Conservation (phyloP, 2,329 filamentous ascomycete genomes). For the Tolypocladium ovalisporum region DNA sequence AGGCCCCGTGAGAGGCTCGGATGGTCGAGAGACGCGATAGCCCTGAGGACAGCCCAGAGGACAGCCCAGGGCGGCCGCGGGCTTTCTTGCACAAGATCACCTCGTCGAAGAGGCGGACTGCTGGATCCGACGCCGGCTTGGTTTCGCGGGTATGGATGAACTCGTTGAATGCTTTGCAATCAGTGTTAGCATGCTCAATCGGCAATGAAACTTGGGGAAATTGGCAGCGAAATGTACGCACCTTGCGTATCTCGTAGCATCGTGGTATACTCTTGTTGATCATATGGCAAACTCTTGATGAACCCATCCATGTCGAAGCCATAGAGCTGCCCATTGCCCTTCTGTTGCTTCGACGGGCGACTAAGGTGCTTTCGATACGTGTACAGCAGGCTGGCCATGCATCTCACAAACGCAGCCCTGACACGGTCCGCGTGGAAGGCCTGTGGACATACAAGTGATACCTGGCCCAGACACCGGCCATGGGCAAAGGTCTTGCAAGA, state of each 20-base stretch:
- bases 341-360: constrained; percentile 50
- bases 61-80: constrained; percentile 53
- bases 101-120: constrained; percentile 71
- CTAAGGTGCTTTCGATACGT: constrained; percentile 54
- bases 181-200: constrained; percentile 1
- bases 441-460: constrained; percentile 51
- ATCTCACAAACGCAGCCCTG: constrained; percentile 52
- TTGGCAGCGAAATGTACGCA: too few species aligned
- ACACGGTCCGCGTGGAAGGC: constrained; percentile 53
- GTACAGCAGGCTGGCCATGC: constrained; percentile 54
- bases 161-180: constrained; percentile 51
- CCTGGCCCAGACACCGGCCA: constrained; percentile 49
- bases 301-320: constrained; percentile 57
- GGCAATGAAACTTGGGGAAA: too few species aligned
- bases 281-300: constrained; percentile 51
- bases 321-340: constrained; percentile 47
- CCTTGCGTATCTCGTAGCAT: constrained; percentile 59
- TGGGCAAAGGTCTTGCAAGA: constrained; percentile 50
- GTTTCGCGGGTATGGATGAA: constrained; percentile 76
- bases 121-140: constrained; percentile 47
- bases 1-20: constrained; percentile 42
- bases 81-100: constrained; percentile 70
- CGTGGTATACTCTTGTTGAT: constrained; percentile 52
- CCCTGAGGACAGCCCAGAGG: constrained; percentile 56
- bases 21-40: constrained; percentile 51